A percentile compares a stretch with the other conserved stretches of the same genome.
phyloP scores from a whole-genome alignment of 768 basidiomycete genomes.

The Pleurotus tuber-regium region DNA sequence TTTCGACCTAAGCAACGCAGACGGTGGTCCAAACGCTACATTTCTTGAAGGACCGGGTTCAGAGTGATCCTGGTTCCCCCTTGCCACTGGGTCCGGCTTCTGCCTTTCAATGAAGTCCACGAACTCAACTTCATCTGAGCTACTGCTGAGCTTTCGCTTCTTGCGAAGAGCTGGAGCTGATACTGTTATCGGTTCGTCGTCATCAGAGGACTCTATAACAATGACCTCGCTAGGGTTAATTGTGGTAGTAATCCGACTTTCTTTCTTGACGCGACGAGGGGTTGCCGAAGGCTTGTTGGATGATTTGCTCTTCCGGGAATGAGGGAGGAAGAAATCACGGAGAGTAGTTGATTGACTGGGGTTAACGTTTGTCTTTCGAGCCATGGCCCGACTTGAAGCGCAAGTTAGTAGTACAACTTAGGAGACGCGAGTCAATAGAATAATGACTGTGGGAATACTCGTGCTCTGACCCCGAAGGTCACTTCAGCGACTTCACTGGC shows the following conservation, averaged over 20 bases:
- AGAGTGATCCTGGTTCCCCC: background rate
- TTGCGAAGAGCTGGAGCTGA: slow-evolving; percentile 8
- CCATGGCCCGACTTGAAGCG: too few species aligned
- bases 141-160: slow-evolving; percentile 21
- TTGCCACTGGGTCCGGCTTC: background rate
- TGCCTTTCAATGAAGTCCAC: slow-evolving; percentile 18
- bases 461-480: too few species aligned
- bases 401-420: too few species aligned
- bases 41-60: background rate
- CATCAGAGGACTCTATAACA: slow-evolving; percentile 64
- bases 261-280: too few species aligned
- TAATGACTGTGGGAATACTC: too few species aligned
- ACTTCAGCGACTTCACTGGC: too few species aligned
- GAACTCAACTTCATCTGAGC: slow-evolving; percentile 32
- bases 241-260: too few species aligned
- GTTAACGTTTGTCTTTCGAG: slow-evolving; percentile 7
- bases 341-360: slow-evolving; percentile 36
- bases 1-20: slow-evolving; percentile 15
- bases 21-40: slow-evolving; percentile 19
- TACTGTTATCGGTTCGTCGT: slow-evolving; percentile 31
- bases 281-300: background rate
- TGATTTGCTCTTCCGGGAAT: slow-evolving; percentile 10
- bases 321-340: slow-evolving; percentile 41
- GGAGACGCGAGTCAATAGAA: too few species aligned
- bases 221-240: slow-evolving; percentile 52